Conservation (phyloP, 257 asterid genomes). For the Penstemon davidsonii region DNA sequence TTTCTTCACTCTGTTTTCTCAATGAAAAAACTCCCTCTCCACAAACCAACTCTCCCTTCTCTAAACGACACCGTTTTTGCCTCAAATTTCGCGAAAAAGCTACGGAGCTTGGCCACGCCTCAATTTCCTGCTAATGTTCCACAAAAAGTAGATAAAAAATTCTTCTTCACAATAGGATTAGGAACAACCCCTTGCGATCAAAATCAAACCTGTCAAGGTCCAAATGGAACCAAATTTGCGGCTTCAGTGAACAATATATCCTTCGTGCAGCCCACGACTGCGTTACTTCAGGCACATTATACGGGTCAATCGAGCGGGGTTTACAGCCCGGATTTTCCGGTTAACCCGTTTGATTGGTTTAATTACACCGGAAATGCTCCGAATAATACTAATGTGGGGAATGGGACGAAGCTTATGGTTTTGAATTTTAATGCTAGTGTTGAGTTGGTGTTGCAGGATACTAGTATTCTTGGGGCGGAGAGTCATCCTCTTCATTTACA, state of each 20-base stretch:
- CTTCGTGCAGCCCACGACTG: slow-evolving; percentile 32
- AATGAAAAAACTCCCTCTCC: slow-evolving; percentile 32
- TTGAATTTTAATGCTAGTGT: slow-evolving; percentile 35
- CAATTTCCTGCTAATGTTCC: slow-evolving; percentile 44
- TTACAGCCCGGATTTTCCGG: slow-evolving; percentile 35
- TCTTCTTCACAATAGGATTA: slow-evolving; percentile 39
- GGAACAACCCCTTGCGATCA: slow-evolving; percentile 40
- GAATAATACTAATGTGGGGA: slow-evolving; percentile 31
- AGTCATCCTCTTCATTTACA: slow-evolving; percentile 57
- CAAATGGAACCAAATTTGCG: slow-evolving; percentile 40
- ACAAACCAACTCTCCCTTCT: slow-evolving; percentile 37
- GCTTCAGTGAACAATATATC: slow-evolving; percentile 41
- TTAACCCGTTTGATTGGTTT: slow-evolving; percentile 33
- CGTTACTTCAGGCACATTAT: slow-evolving; percentile 44
- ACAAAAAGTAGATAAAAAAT: slow-evolving; percentile 27
- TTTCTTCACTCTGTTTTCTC: not conserved
- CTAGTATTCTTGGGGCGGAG: slow-evolving; percentile 42
- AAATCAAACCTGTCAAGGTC: slow-evolving; percentile 45
- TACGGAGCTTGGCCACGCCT: slow-evolving; percentile 33
- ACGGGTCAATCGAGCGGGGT: slow-evolving; percentile 33
- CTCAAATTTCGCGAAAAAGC: slow-evolving; percentile 31
- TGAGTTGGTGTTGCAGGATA: slow-evolving; percentile 50
- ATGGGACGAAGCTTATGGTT: slow-evolving; percentile 35
- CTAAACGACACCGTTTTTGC: slow-evolving; percentile 41
- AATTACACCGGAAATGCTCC: slow-evolving; percentile 40